These are phyloP conservation scores for Tagetes erecta DNA, from an alignment of 129 eudicot species.

Conservation along the genomic window DNA sequence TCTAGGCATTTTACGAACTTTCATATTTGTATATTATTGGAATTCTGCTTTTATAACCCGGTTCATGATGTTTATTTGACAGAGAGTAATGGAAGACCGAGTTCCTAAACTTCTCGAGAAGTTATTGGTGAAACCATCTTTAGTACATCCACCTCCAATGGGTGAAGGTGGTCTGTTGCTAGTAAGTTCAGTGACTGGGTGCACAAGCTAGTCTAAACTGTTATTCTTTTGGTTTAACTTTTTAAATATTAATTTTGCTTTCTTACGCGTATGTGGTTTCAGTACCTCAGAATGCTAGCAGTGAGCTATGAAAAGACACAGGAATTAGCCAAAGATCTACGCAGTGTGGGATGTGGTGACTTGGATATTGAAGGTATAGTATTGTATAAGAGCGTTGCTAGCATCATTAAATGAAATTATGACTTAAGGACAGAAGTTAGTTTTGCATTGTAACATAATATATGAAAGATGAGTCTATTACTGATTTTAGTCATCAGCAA, in stretches of 20 bases:
- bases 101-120: constrained; percentile 91
- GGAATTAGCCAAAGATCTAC: constrained; percentile 90
- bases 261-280: constrained; percentile 28
- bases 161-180: constrained; percentile 88
- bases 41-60: constrained; percentile 8
- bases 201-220: constrained; percentile 15
- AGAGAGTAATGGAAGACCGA: constrained; percentile 95
- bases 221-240: background rate
- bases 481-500: constrained; percentile 5
- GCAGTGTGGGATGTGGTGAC: constrained; percentile 94
- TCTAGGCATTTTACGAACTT: constrained; percentile 17
- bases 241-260: background rate
- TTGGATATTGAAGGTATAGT: constrained; percentile 94
- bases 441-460: constrained; percentile 1
- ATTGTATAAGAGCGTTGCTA: background rate
- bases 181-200: constrained; percentile 53
- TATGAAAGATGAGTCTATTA: background rate
- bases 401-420: background rate
- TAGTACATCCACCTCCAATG: constrained; percentile 83
- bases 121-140: constrained; percentile 81
- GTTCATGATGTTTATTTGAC: constrained; percentile 17
- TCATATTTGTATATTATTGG: constrained; percentile 5
- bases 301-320: constrained; percentile 97
- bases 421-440: constrained; percentile 13
- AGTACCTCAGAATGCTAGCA: constrained; percentile 97